Conservation (phyloP, 2,329 filamentous ascomycete genomes). For the Fusarium anthophilum region DNA sequence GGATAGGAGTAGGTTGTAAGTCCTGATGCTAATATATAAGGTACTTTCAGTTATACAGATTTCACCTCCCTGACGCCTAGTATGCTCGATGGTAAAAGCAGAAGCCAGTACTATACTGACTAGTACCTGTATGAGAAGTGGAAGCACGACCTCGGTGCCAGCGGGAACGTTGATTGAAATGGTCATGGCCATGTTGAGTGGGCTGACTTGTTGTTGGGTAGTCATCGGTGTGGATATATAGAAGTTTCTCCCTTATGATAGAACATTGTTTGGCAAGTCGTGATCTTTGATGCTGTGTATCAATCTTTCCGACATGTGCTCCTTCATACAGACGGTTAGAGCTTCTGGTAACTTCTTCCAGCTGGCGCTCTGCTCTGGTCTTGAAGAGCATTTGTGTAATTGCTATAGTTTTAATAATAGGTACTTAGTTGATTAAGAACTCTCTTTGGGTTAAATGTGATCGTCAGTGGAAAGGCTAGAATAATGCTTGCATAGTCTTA, state of each 20-base stretch:
- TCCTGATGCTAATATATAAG: neutral
- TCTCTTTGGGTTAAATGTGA: accelerated
- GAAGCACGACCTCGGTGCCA: too few relatives aligned
- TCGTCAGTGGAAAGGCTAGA: neutral
- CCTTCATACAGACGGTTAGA: neutral
- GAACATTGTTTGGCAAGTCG: neutral
- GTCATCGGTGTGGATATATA: accelerated
- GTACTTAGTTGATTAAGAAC: accelerated
- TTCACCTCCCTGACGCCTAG: neutral
- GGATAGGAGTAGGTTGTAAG: neutral
- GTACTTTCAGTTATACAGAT: neutral
- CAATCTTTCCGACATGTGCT: too few relatives aligned
- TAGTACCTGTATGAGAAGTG: neutral
- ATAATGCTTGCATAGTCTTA: neutral
- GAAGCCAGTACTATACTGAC: neutral
- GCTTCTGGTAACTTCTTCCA: neutral
- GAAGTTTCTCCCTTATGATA: neutral
- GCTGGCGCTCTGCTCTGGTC: neutral
- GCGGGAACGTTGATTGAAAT: too few relatives aligned
- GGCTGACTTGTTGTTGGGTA: neutral
- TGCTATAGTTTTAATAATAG: neutral
- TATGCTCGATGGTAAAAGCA: neutral
- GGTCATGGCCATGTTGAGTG: too few relatives aligned
- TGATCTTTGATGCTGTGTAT: neutral
- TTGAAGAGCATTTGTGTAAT: too few relatives aligned